Percentiles rank a stretch among this genome's conserved stretches.
Evolutionary conservation across 2,329 filamentous ascomycete genomes (phyloP).

Genomic region (Hypoxylon sp.): DNA sequence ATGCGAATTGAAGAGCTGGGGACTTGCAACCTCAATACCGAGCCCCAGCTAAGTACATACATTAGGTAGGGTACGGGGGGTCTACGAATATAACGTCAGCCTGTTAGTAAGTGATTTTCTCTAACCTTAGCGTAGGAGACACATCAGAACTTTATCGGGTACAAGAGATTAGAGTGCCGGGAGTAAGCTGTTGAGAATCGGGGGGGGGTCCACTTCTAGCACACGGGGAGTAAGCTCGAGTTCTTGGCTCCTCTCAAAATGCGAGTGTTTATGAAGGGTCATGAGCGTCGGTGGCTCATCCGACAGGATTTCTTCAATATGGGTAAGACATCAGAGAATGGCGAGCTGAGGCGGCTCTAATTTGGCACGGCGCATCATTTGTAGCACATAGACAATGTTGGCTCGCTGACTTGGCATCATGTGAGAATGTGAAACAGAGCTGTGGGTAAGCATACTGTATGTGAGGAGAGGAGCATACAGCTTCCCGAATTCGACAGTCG

Average conservation of each 20-base stretch:
- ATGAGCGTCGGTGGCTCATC: not conserved
- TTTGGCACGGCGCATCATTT: not conserved
- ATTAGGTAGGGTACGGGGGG: not conserved
- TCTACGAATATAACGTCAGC: constrained; percentile 34
- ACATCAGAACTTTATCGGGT: constrained; percentile 40
- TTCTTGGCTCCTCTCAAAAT: not conserved
- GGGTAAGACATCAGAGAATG: constrained; percentile 1
- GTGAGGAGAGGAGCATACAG: constrained; percentile 15
- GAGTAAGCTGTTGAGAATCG: constrained; percentile 12
- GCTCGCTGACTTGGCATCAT: constrained; percentile 16
- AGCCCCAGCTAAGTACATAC: not conserved
- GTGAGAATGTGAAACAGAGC: constrained; percentile 20
- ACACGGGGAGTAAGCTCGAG: constrained; percentile 1
- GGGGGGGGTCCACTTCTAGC: not conserved
- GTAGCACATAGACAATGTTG: not conserved
- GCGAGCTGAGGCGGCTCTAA: constrained; percentile 2
- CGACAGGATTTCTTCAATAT: not conserved
- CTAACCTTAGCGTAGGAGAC: not conserved
- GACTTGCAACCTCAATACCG: constrained; percentile 10
- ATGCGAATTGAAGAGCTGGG: not conserved
- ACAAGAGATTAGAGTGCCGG: constrained; percentile 14
- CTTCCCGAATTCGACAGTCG: constrained; percentile 11
- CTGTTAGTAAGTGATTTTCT: not conserved
- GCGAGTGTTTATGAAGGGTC: not conserved
- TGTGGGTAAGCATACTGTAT: constrained; percentile 15